Evolutionary conservation across 371 early-diverging fungal species (phyloP).

Genomic region (Nosema muscidifuracis): DNA sequence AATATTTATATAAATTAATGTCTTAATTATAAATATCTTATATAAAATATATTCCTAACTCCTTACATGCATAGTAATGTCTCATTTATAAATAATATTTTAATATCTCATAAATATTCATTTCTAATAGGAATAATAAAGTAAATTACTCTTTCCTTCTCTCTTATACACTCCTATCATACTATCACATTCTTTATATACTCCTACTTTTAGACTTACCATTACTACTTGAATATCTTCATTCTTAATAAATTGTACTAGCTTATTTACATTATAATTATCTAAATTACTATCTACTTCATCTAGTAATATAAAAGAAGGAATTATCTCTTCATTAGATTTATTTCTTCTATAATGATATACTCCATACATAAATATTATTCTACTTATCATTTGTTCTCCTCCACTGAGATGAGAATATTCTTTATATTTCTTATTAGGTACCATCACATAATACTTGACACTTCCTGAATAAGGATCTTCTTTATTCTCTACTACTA

Average conservation of each 20-base stretch:
- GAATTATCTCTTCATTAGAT: constrained; percentile 69
- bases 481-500: constrained; percentile 79
- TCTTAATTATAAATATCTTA: too few species aligned
- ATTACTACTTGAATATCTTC: constrained; percentile 77
- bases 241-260: constrained; percentile 75
- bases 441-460: constrained; percentile 96
- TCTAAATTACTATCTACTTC: constrained; percentile 98
- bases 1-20: too few species aligned
- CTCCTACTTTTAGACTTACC: constrained; percentile 82
- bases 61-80: too few species aligned
- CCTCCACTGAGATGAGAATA: constrained; percentile 97
- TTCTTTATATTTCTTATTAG: constrained; percentile 93
- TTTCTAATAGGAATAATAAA: constrained; percentile 21
- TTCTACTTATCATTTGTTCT: constrained; percentile 89
- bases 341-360: too few species aligned
- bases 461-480: constrained; percentile 90
- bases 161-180: constrained; percentile 83
- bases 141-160: constrained; percentile 14
- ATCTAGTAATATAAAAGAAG: constrained; percentile 98
- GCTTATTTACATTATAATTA: constrained; percentile 81
- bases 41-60: too few species aligned
- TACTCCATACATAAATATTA: constrained; percentile 90
- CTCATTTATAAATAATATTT: too few species aligned
- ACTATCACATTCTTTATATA: constrained; percentile 84
- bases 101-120: background rate